Percentiles rank a stretch among this genome's conserved stretches.
These are phyloP conservation scores for Dalbergia oliveri DNA, from an alignment of 306 rosid species.

Conservation along the genomic window DNA sequence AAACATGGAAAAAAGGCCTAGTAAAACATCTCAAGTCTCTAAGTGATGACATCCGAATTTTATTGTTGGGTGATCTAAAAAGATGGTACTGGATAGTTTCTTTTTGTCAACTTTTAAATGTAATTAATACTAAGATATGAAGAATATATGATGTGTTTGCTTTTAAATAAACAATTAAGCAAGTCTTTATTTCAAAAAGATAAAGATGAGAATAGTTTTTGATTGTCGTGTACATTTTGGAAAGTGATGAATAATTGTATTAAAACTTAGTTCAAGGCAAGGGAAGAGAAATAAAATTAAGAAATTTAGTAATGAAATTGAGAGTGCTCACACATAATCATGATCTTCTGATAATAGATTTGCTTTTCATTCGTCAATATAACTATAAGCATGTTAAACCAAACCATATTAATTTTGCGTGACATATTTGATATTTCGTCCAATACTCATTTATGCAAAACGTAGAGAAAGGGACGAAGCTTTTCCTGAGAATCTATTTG, in stretches of 20 bases:
- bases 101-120: not conserved
- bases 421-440: no score
- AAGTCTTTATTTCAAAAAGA: not conserved
- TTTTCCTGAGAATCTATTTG: not conserved
- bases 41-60: no score
- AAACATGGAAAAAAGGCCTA: no score
- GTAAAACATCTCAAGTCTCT: no score
- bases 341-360: not conserved
- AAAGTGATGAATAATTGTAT: no score
- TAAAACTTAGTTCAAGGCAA: not conserved
- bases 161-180: no score
- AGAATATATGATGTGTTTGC: not conserved
- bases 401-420: not conserved
- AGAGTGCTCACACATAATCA: not conserved
- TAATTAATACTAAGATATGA: not conserved
- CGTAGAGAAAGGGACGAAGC: no score
- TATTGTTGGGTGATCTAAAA: no score
- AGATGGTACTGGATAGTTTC: no score
- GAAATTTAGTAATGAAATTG: not conserved
- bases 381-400: not conserved
- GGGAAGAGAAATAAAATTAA: no score
- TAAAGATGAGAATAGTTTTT: not conserved
- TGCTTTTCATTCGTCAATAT: not conserved
- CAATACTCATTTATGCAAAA: no score
- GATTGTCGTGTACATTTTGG: not conserved